phyloP scores from a whole-genome alignment of 192 early-diverging fungal species.

The Backusella westeae region DNA sequence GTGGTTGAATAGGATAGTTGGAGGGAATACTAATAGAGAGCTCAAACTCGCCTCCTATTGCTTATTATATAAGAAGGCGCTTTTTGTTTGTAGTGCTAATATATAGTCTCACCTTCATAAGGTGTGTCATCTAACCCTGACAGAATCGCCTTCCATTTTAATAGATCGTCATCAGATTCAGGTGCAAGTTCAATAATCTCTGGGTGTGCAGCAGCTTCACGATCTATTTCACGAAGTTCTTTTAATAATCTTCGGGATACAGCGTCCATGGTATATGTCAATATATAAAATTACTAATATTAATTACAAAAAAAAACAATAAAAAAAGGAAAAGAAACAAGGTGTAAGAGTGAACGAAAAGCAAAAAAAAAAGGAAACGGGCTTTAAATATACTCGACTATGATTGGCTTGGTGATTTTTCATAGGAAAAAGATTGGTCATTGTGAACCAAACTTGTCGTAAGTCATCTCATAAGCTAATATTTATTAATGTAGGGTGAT shows the following conservation, averaged over 20 bases:
- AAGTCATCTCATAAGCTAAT: too few species aligned
- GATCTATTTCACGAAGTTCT: slow-evolving; percentile 56
- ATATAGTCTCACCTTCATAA: slow-evolving; percentile 57
- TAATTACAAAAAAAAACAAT: not conserved
- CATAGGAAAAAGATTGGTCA: too few species aligned
- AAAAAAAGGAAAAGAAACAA: not conserved
- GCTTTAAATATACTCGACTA: not conserved
- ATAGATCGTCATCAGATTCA: slow-evolving; percentile 62
- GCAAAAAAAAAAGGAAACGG: not conserved
- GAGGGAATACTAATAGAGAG: slow-evolving; percentile 69
- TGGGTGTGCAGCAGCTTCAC: slow-evolving; percentile 45
- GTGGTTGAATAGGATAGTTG: slow-evolving; percentile 78
- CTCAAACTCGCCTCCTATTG: slow-evolving; percentile 64
- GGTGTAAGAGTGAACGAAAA: not conserved
- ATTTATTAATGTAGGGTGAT: too few species aligned
- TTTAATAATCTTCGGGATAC: slow-evolving; percentile 60
- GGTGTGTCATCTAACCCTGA: slow-evolving; percentile 61
- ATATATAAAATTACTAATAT: not conserved
- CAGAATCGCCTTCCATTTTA: slow-evolving; percentile 69
- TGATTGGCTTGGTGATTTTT: not conserved
- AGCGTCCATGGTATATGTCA: slow-evolving; percentile 31
- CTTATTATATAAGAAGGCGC: slow-evolving; percentile 11
- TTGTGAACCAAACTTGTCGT: too few species aligned
- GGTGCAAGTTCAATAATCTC: slow-evolving; percentile 63
- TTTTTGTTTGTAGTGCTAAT: not conserved